Evolutionary conservation across 2,329 filamentous ascomycete species (phyloP), one percentile per base, ranked within the genome.

Genomic region (Diaporthe citri): DNA sequence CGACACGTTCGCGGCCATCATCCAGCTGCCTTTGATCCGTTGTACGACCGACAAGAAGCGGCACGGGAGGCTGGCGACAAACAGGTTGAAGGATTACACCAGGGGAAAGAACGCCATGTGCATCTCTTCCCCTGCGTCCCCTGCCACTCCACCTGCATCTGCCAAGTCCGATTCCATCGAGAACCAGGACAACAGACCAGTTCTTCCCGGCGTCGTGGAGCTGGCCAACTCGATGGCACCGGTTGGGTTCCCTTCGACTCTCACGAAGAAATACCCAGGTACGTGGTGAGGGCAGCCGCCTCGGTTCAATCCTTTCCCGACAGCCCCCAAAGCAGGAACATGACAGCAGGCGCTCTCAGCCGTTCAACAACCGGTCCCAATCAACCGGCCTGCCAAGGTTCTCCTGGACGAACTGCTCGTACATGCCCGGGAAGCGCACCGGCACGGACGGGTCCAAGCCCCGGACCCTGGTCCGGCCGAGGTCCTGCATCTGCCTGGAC

Each of bases 1-100:
- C 71, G 87, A 88, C 41, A 83, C 87, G 22, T 88, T 88, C 74
- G 82, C 83, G 0, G 87, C 86, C 67, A 84, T 88, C 70, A 84
- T 89, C 17, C 85, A 88, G 76, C 82, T 89, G 6, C 87, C 87
- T 2, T 80, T 88, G 51, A 81, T 88, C 20, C 83, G 86, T 10
- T 85, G 85, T 76, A 83, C 86, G 9, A 85, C 83, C 2, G 86
- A 88, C 77, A 83, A 85, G 74, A 83, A 84, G 52, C 80, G 84
- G 72, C 80, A 85, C 62, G 86, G 86, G 8, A 83, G 80, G 55
- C 79, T 87, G 41, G 86, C 82, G 6, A 86, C 83, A 10, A 80
- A 80, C 28, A 81, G 86, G 46, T 81, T 87, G 76, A 85, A 82
- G 74, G 84, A 87, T 76, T 88, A 86, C 75, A 84, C 81, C 59